Evolutionary conservation across 2,329 filamentous ascomycete genomes (phyloP), one percentile per base, ranked within the genome.

Genomic region (Cercospora sp.): DNA sequence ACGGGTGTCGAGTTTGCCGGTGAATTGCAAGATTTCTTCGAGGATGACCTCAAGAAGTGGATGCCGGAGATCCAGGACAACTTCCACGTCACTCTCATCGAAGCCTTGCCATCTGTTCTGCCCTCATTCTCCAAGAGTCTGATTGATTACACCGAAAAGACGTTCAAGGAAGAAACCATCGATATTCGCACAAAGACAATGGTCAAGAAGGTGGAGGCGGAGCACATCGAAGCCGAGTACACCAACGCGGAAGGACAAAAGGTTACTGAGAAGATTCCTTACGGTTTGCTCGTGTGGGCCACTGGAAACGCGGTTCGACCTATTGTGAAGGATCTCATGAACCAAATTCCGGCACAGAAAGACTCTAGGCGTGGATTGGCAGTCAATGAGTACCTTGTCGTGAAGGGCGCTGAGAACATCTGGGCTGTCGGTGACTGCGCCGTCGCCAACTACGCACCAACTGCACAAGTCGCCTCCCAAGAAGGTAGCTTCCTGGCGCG

Each of bases 91-190:
- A 99, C 95, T 67, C 89, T 99, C 59, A 94, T 99, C 73, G 95
- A 99, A 84, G 95, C 95, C 69, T 88, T 99, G 36, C 95, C 95
- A 75, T 97, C 96, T 80, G 84, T 97, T 63, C 88, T 99, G 73
- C 95, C 95, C 76, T 97, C 94, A 87, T 99, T 99, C 87, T 97
- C 93, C 80, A 98, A 98, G 88, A 93, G 97, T 82, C 86, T 99
- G 78, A 98, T 99, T 78, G 95, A 99, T 78, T 99, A 99, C 86
- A 99, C 95, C 75, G 95, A 99, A 84, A 94, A 94, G 82, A 97
- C 94, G 58, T 96, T 99, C 85, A 95, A 97, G 84, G 95, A 99
- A 85, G 95, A 99, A 83, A 94, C 93, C 79, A 99, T 99, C 79
- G 90, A 92, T 75, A 97, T 99, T 83, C 91, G 92, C 82, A 97